Base-by-base conservation (phyloP, 345 rosid genomes). In the Murraya paniculata region DNA sequence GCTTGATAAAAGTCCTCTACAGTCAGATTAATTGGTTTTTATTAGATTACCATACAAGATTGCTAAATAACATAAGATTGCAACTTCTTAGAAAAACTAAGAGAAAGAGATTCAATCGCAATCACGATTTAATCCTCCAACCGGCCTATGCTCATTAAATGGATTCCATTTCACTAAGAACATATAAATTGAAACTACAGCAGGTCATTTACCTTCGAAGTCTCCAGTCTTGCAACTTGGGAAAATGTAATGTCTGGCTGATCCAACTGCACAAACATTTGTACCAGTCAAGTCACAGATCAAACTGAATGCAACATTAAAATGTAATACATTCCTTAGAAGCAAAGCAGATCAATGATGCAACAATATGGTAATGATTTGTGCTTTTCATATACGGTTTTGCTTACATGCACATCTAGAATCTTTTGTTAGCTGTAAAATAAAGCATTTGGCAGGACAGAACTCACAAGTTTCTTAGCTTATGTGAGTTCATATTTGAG, bases 181-280 rank as follows among this genome's bases (percentile, higher is more conserved):
- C 21, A 27, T 22, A 28, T 18, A 68, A 79, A 69, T 53, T 19
- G 24, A 28, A 58, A 55, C 77, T 48, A 75, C 50, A 64, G 60
- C 30, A 45, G 72, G 41, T 66, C 13, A 11, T 61, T 83, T 79
- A 90, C 99, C 98, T 88, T 90, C 36, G 78, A 45, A 57, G 81
- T 76, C 73, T 86, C 88, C 72, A 71, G n/a, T 30, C 74, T 78
- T 62, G 83, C 73, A 80, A 84, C 78, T 67, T 71, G 82, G 79
- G 94, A 92, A 84, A 91, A 91, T 77, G 94, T 90, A 83, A 87
- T 66, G 59, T 84, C 97, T 79, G 73, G 88, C 66, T 76, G 81
- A 84, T 89, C 93, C 88, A 92, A 84, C 98, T 93, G 94, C 91
- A 87, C 50, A 82, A 79, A 72, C 78, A 72, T 59, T 41, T 75